phyloP scores from a whole-genome alignment of 768 basidiomycete genomes.

The Leucogyrophana mollusca region DNA sequence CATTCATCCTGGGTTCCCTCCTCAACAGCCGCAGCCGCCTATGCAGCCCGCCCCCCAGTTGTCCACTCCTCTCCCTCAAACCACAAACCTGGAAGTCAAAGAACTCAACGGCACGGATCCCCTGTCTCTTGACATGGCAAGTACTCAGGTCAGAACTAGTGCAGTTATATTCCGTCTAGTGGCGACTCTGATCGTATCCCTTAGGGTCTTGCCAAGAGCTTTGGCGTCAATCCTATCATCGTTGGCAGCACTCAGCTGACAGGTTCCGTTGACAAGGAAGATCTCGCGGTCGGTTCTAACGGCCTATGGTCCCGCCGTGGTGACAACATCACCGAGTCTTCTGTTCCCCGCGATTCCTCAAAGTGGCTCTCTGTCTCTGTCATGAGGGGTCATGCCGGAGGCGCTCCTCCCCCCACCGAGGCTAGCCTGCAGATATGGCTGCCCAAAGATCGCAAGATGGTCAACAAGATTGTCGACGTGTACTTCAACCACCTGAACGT shows the following conservation, averaged over 20 bases:
- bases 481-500: conserved; percentile 79
- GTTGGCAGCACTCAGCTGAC: conserved; percentile 62
- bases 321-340: conserved; percentile 51
- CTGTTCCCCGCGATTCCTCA: conserved; percentile 55
- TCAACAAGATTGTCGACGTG: conserved; percentile 57
- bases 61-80: conserved; percentile 20
- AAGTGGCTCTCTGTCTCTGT: conserved; percentile 62
- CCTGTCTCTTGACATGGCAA: conserved; percentile 75
- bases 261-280: conserved; percentile 57
- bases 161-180: neutral
- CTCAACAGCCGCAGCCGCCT: conserved; percentile 38
- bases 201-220: conserved; percentile 75
- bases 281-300: conserved; percentile 73
- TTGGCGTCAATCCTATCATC: conserved; percentile 74
- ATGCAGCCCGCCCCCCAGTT: conserved; percentile 36
- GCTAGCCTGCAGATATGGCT: conserved; percentile 54
- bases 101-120: conserved; percentile 77
- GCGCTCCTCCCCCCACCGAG: conserved; percentile 14
- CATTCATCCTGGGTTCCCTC: conserved; percentile 61
- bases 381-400: conserved; percentile 42
- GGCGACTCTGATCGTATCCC: conserved; percentile 7
- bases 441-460: conserved; percentile 73
- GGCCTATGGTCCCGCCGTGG: conserved; percentile 72
- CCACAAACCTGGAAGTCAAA: conserved; percentile 44
- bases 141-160: conserved; percentile 46